Percentiles rank a stretch among this genome's conserved stretches.
phyloP scores from a whole-genome alignment of 2,329 filamentous ascomycete species.

The Ophiostoma pallidulum region DNA sequence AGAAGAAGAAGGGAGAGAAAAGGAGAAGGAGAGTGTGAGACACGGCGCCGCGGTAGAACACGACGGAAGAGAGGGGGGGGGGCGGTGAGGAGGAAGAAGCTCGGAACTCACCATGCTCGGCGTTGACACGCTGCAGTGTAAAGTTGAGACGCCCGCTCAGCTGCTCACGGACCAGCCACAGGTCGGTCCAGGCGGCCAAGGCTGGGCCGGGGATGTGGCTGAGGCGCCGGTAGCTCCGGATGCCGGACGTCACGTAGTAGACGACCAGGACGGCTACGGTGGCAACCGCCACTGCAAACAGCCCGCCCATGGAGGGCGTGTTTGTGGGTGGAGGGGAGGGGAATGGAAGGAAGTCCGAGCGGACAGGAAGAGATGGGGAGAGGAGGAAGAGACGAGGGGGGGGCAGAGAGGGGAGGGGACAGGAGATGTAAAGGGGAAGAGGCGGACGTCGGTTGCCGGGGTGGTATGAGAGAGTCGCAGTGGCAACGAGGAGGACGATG shows the following conservation, averaged over 20 bases:
- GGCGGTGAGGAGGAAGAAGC: too few species aligned
- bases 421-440: too few species aligned
- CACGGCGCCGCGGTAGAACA: too few species aligned
- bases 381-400: not conserved
- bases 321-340: not conserved
- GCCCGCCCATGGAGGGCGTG: constrained; percentile 1
- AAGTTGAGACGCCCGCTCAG: constrained; percentile 20
- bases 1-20: too few species aligned
- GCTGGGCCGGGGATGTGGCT: constrained; percentile 23
- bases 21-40: too few species aligned
- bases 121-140: constrained; percentile 17
- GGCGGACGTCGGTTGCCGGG: too few species aligned
- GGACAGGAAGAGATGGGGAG: not conserved
- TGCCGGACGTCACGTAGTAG: not conserved
- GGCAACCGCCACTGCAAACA: not conserved
- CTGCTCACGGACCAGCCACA: constrained; percentile 24
- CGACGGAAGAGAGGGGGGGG: too few species aligned
- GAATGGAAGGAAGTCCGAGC: not conserved
- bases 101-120: constrained; percentile 19
- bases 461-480: too few species aligned
- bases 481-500: too few species aligned
- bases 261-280: not conserved
- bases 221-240: constrained; percentile 13
- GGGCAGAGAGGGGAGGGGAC: too few species aligned
- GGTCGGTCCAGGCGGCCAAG: constrained; percentile 21